Evolutionary conservation across 2,329 filamentous ascomycete species (phyloP), one percentile per base, ranked within the genome.

Genomic region (Lachnellula subtilissima): DNA sequence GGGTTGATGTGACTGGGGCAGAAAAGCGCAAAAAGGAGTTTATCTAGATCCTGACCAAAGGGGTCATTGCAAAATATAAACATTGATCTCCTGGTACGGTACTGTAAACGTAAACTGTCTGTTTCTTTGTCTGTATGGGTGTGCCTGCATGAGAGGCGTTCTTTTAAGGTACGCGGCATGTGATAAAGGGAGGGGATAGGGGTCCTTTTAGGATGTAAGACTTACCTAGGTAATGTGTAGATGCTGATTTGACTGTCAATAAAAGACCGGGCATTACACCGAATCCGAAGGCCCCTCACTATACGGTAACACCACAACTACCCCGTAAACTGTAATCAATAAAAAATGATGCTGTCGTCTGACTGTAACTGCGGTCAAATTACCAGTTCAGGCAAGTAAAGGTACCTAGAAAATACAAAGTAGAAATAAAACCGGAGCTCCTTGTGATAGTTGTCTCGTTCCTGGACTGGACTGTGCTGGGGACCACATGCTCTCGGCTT

Each of bases 11-110:
- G 57, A 55, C 58, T 54, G 64, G 64, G 60, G 61, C 57, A 61
- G 62, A 66, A 64, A 66, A 66, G 58, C 63, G 63, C 63, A 61
- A 63, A 61, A 62, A 61, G 62, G 63, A 42, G 23, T 47, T 66
- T 67, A 65, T 66, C 53, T 68, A 69, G 66, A 69, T 59, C 53
- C 25, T 28, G 37, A 15, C 37, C 56, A 60, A 54, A 56, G 48
- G 51, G 23, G 37, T 36, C 23, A 50, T 50, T 50, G 48, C 48
- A 48, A 42, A 52, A 45, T 52, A 42, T n/a, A 52, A 35, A 46
- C 39, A 35, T 19, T 46, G 42, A 54, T 23, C 46, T 48, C 28
- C 46, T 23, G 46, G 14, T 25, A 48, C 9, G 11, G 15, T 8
- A 32, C 19, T 2, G 17, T 40, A 17, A 40, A 7, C 14, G 14